These are phyloP conservation scores for Malus domestica DNA, from an alignment of 306 rosid species.

Conservation along the genomic window DNA sequence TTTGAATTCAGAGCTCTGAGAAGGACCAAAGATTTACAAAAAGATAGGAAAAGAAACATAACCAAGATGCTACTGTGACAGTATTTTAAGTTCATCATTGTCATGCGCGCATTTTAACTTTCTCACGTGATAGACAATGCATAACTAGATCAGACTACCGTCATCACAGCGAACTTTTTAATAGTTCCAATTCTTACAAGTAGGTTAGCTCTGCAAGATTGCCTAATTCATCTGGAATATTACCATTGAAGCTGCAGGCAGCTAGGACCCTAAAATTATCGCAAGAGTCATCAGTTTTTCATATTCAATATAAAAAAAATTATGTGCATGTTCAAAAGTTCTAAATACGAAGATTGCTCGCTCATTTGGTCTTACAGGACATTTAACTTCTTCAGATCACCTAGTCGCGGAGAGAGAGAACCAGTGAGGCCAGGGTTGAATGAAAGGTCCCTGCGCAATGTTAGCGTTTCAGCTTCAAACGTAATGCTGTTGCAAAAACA, in stretches of 20 bases:
- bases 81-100: no score
- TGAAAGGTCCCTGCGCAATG: slow-evolving; percentile 59
- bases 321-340: background rate
- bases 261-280: slow-evolving; percentile 58
- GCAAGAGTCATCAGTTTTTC: background rate
- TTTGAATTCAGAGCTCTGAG: slow-evolving; percentile 81
- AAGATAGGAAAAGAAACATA: background rate
- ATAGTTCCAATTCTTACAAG: slow-evolving; percentile 38
- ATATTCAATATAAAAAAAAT: background rate
- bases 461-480: background rate
- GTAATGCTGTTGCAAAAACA: background rate
- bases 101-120: no score
- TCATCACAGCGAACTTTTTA: no score
- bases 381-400: slow-evolving; percentile 41
- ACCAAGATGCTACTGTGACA: background rate
- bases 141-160: no score
- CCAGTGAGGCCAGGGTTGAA: slow-evolving; percentile 54
- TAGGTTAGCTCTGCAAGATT: slow-evolving; percentile 52
- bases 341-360: slow-evolving; percentile 1
- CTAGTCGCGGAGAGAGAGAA: slow-evolving; percentile 44
- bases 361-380: slow-evolving; percentile 48
- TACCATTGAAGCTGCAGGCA: slow-evolving; percentile 68
- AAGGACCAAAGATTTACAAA: background rate
- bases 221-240: slow-evolving; percentile 65
- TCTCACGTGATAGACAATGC: no score